Percentiles rank a stretch among this genome's conserved stretches.
Evolutionary conservation across 2,329 filamentous ascomycete genomes (phyloP).

Genomic region (Grosmannia huntii): DNA sequence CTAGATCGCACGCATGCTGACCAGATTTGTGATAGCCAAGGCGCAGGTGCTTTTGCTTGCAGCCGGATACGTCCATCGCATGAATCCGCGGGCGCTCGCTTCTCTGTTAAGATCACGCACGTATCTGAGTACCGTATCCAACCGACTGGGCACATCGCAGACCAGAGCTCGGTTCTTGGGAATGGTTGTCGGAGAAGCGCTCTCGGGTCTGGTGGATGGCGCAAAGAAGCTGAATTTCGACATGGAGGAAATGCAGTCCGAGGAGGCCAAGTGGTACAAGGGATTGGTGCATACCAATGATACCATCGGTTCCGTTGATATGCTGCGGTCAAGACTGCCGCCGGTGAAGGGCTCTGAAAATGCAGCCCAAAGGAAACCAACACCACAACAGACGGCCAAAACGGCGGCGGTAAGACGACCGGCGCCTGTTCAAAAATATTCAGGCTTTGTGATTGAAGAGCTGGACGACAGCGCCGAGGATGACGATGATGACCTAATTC

Average conservation of each 20-base stretch:
- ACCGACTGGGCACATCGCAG: slow-evolving; percentile 68
- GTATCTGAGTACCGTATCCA: slow-evolving; percentile 73
- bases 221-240: slow-evolving; percentile 70
- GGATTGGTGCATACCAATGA: slow-evolving; percentile 51
- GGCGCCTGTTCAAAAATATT: slow-evolving; percentile 15
- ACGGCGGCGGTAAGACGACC: slow-evolving; percentile 17
- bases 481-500: slow-evolving; percentile 55
- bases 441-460: slow-evolving; percentile 50
- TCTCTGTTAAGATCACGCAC: slow-evolving; percentile 57
- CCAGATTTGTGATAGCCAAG: slow-evolving; percentile 43
- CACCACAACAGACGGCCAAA: background rate
- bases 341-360: background rate
- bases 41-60: slow-evolving; percentile 66
- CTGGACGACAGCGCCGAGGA: slow-evolving; percentile 44
- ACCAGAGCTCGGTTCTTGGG: slow-evolving; percentile 67
- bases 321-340: slow-evolving; percentile 22
- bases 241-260: slow-evolving; percentile 60
- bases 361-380: slow-evolving; percentile 1
- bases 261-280: slow-evolving; percentile 67
- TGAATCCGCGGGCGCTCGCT: slow-evolving; percentile 51
- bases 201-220: slow-evolving; percentile 52
- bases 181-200: slow-evolving; percentile 70
- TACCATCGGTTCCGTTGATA: slow-evolving; percentile 41
- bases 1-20: background rate
- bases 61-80: slow-evolving; percentile 61